phyloP scores from a whole-genome alignment of 164 flowering plant genomes.

The Litsea cubeba region DNA sequence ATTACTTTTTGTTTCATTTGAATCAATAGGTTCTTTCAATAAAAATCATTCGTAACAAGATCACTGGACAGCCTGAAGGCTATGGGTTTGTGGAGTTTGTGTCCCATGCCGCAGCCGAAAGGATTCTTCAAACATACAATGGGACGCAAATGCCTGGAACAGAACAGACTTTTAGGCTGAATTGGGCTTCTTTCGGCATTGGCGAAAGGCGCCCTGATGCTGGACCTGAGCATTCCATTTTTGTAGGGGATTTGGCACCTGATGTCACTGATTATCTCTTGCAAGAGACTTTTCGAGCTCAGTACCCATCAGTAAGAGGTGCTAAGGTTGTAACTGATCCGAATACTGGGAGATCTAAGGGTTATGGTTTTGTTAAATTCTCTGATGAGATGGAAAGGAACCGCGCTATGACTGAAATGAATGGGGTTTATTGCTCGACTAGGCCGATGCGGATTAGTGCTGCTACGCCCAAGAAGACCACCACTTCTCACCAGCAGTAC shows the following conservation, averaged over 20 bases:
- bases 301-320: slow-evolving; percentile 91
- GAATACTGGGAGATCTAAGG: slow-evolving; percentile 86
- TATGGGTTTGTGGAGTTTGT: slow-evolving; percentile 92
- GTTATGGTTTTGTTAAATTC: slow-evolving; percentile 98
- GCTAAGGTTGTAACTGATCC: slow-evolving; percentile 99
- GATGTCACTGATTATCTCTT: slow-evolving; percentile 93
- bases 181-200: slow-evolving; percentile 97
- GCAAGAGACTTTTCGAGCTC: slow-evolving; percentile 84
- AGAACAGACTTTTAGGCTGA: slow-evolving; percentile 74
- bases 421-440: slow-evolving; percentile 87
- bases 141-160: slow-evolving; percentile 95
- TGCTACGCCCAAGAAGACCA: slow-evolving; percentile 87
- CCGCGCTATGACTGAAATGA: slow-evolving; percentile 95
- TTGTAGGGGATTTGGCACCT: slow-evolving; percentile 97
- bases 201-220: slow-evolving; percentile 85
- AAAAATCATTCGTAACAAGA: slow-evolving; percentile 84
- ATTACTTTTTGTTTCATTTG: not conserved
- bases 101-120: slow-evolving; percentile 87
- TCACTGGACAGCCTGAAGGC: slow-evolving; percentile 96
- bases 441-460: slow-evolving; percentile 98
- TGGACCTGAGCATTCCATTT: slow-evolving; percentile 95
- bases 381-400: slow-evolving; percentile 88
- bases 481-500: slow-evolving; percentile 61
- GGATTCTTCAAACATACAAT: slow-evolving; percentile 71
- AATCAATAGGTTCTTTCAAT: slow-evolving; percentile 62